These are phyloP conservation scores for Hyaloscypha variabilis DNA, from an alignment of 495 filamentous ascomycete genomes.

Conservation along the genomic window DNA sequence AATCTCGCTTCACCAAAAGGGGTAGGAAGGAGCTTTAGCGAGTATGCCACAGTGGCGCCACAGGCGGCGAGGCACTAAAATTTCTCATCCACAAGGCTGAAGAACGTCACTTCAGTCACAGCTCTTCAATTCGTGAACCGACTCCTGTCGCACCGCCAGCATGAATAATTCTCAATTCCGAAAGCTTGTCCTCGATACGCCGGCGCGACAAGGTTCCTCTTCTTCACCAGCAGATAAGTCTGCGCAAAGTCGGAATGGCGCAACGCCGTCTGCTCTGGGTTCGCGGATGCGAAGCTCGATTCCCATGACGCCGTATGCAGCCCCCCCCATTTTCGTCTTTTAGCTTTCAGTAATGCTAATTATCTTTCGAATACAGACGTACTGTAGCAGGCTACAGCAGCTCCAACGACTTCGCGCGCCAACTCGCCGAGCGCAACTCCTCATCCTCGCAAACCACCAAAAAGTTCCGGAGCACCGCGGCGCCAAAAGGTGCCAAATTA, in stretches of 20 bases:
- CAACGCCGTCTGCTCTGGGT: conserved; percentile 52
- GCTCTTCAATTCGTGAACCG: not conserved
- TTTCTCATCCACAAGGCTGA: conserved; percentile 9
- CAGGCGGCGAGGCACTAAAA: conserved; percentile 1
- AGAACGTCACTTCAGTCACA: not conserved
- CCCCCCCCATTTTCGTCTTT: conserved; percentile 2
- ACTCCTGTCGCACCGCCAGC: conserved; percentile 10
- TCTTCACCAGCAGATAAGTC: conserved; percentile 34
- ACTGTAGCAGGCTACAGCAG: conserved; percentile 55
- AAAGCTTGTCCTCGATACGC: conserved; percentile 67
- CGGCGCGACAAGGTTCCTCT: conserved; percentile 36
- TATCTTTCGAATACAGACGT: conserved; percentile 52
- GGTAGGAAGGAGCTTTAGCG: not conserved
- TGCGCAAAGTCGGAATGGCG: conserved; percentile 35
- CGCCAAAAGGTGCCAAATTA: conserved; percentile 82
- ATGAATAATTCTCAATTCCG: conserved; percentile 99
- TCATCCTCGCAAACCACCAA: conserved; percentile 47
- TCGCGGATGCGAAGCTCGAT: conserved; percentile 74
- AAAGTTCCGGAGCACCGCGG: conserved; percentile 76
- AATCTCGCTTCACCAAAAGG: not conserved
- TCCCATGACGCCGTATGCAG: conserved; percentile 80
- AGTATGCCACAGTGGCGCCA: not conserved
- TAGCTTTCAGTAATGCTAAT: conserved; percentile 1
- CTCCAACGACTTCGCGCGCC: conserved; percentile 76
- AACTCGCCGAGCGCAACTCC: conserved; percentile 75